Percentiles rank a stretch among this genome's conserved stretches.
phyloP scores from a whole-genome alignment of 2,329 filamentous ascomycete species.

The Penicillium sp. region DNA sequence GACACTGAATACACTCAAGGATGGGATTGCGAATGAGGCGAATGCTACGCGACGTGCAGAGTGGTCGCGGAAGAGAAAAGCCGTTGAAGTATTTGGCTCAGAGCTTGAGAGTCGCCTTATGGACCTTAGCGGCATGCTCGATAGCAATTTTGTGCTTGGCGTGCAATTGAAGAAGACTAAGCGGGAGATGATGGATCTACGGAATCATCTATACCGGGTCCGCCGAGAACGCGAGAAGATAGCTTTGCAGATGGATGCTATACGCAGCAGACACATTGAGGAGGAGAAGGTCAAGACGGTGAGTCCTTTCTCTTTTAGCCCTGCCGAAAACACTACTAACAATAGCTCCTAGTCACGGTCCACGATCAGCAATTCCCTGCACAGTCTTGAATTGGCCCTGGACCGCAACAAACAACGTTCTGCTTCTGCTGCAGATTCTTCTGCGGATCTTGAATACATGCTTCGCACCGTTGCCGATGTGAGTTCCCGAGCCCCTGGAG shows the following conservation, averaged over 20 bases:
- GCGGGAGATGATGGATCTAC: constrained; percentile 46
- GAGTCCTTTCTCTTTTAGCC: constrained; percentile 8
- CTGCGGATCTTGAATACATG: constrained; percentile 42
- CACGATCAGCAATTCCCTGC: constrained; percentile 44
- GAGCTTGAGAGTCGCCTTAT: constrained; percentile 51
- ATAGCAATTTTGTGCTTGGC: constrained; percentile 49
- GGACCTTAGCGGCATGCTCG: constrained; percentile 52
- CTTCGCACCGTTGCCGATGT: constrained; percentile 44
- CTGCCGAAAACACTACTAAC: constrained; percentile 8
- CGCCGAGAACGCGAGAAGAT: constrained; percentile 50
- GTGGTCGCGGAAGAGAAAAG: constrained; percentile 47
- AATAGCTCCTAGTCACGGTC: constrained; percentile 33
- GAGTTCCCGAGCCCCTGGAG: constrained; percentile 38
- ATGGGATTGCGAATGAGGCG: constrained; percentile 40
- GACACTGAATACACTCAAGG: constrained; percentile 43
- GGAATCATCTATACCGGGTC: constrained; percentile 49
- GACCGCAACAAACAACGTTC: constrained; percentile 36
- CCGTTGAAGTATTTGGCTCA: constrained; percentile 48
- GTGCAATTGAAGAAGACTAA: constrained; percentile 46
- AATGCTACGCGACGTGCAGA: constrained; percentile 41
- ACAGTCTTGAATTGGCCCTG: constrained; percentile 42
- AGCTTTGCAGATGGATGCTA: constrained; percentile 50
- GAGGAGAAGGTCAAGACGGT: constrained; percentile 40
- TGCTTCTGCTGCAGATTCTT: constrained; percentile 21
- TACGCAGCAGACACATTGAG: constrained; percentile 43